Percentiles rank a stretch among this genome's conserved stretches.
phyloP scores from a whole-genome alignment of 495 filamentous ascomycete species.

The Darksidea phi region DNA sequence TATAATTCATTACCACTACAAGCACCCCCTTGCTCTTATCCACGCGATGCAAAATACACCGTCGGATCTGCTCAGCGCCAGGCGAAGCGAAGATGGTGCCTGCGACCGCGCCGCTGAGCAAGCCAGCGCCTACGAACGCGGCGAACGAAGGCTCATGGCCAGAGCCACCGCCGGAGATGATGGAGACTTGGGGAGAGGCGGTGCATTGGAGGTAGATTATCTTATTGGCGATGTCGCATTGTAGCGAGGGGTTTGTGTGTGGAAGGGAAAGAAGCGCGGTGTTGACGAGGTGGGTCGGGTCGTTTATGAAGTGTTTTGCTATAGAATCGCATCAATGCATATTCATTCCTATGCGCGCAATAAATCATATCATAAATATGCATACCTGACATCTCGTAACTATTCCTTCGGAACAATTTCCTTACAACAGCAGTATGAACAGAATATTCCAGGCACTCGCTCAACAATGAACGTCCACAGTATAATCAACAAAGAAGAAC shows the following conservation, averaged over 20 bases:
- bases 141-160: slow-evolving; percentile 93
- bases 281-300: slow-evolving; percentile 76
- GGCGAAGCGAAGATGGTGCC: slow-evolving; percentile 94
- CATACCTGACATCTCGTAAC: too few relatives aligned
- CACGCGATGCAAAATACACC: slow-evolving; percentile 70
- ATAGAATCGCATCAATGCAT: neutral
- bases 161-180: slow-evolving; percentile 86
- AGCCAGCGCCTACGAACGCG: slow-evolving; percentile 65
- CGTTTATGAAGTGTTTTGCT: slow-evolving; percentile 90
- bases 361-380: too few relatives aligned
- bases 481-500: too few relatives aligned
- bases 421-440: too few relatives aligned
- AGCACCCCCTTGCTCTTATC: slow-evolving; percentile 71
- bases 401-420: too few relatives aligned
- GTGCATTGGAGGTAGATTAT: slow-evolving; percentile 75
- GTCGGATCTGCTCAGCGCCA: slow-evolving; percentile 79
- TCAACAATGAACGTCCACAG: too few relatives aligned
- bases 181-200: slow-evolving; percentile 62
- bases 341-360: too few relatives aligned
- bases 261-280: slow-evolving; percentile 74
- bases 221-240: slow-evolving; percentile 78
- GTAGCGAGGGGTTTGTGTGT: slow-evolving; percentile 80
- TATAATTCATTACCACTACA: slow-evolving; percentile 66
- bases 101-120: slow-evolving; percentile 83
- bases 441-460: too few relatives aligned